Base-by-base conservation (phyloP, 2,329 filamentous ascomycete genomes). In the Neofusicoccum laricinum region DNA sequence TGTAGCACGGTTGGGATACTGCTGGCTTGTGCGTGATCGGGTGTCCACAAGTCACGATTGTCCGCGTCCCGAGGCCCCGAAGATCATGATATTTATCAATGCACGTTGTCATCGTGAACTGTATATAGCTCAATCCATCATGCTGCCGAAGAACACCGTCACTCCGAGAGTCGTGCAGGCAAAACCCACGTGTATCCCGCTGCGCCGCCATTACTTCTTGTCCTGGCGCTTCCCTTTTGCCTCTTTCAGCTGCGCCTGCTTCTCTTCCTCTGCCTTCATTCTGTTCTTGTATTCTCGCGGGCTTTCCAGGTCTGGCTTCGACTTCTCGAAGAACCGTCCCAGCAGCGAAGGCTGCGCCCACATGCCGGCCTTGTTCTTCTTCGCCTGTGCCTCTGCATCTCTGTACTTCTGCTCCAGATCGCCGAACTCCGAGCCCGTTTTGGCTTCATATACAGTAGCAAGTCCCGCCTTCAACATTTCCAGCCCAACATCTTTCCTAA, bases 391-490 rank as follows among this genome's bases (percentile, higher is more conserved):
- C 78, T 93, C 88, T 5, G 88, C 88, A 66, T 80, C 83, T 68
- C 86, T 84, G 74, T 94, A 94, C 66, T 83, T 76, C 53, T 81
- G 79, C 84, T 89, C 70, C 55, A 71, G 77, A 1, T 85, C 86
- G 25, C 95, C 95, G 81, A 95, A 99, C 74, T 98, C 95, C 19
- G 87, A 90, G 2, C 94, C 95, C 4, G 83, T 85, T 78, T 96
- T 98, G 32, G 92, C 94, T 79, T 98, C 95, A 75, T 98, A 99
- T 2, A 95, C 90, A 2, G 92, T 97, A 45, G 94, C 95, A 67
- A 96, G 79, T 0, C 95, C 95, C 21, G 81, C 84, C 78, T 88
- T 91, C 67, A 99, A 79, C 93, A 99, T 96, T 76, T 96, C 90
- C 66, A 93, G 79, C 2, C 94, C 93, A 4, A 99, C 90, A 75